Conservation (phyloP, 2,329 filamentous ascomycete species). For the Claviceps sp. region DNA sequence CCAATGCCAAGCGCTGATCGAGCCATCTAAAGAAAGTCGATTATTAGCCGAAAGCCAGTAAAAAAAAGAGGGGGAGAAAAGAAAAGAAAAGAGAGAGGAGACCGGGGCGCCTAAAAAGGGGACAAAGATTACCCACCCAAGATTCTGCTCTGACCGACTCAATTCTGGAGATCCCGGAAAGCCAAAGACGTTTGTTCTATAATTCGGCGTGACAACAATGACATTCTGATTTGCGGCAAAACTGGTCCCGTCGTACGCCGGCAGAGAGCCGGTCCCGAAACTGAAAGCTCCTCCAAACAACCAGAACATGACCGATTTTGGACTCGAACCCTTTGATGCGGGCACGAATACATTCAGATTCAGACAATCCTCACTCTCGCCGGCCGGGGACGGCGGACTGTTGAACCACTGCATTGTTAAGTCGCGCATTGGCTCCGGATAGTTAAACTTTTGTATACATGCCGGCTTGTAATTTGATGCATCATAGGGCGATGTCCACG, state of each 20-base stretch:
- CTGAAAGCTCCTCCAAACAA: conserved; percentile 1
- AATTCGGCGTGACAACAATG: conserved; percentile 1
- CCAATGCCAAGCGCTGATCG: conserved; percentile 41
- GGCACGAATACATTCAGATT: background rate
- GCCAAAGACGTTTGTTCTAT: conserved; percentile 2
- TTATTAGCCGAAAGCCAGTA: too few relatives aligned
- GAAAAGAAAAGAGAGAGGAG: background rate
- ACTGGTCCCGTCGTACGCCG: conserved; percentile 1
- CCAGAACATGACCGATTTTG: conserved; percentile 3
- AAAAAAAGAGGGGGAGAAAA: background rate
- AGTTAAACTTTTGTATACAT: background rate
- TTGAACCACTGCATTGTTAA: background rate
- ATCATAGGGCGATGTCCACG: conserved; percentile 1
- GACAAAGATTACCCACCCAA: background rate
- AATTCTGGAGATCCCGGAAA: conserved; percentile 3
- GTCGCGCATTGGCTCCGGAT: background rate
- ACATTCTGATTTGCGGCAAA: conserved; percentile 2
- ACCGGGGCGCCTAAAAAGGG: background rate
- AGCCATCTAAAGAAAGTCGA: background rate
- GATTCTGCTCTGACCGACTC: background rate
- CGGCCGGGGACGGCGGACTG: background rate
- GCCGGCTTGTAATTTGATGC: background rate
- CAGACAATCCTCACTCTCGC: background rate
- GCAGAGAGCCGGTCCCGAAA: background rate
- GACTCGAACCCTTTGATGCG: background rate